Conservation (phyloP, 2,329 filamentous ascomycete species). For the Colletotrichum chrysophilum region DNA sequence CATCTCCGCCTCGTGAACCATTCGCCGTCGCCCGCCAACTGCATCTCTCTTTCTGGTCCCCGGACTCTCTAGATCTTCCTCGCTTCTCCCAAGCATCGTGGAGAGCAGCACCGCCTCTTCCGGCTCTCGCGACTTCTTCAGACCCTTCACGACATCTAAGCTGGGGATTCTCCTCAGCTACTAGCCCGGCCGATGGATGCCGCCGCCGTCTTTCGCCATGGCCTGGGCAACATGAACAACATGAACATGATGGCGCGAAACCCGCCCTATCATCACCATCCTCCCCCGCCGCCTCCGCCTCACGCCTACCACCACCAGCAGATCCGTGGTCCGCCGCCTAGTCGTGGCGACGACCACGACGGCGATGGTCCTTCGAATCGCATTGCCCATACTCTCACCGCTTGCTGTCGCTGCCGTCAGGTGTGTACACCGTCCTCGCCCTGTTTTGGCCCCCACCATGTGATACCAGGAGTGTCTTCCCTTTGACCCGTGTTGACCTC, state of each 20-base stretch:
- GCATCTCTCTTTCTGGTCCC: background rate
- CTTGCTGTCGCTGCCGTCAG: constrained; percentile 81
- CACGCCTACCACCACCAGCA: constrained; percentile 32
- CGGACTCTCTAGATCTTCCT: background rate
- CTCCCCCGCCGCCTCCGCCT: constrained; percentile 20
- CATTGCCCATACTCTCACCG: constrained; percentile 80
- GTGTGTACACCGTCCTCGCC: constrained; percentile 49
- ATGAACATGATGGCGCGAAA: constrained; percentile 23
- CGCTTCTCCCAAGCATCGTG: background rate
- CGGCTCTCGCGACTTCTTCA: background rate
- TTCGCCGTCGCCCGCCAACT: background rate
- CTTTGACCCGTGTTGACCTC: constrained; percentile 12
- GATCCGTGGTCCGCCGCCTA: constrained; percentile 31
- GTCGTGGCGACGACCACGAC: constrained; percentile 50
- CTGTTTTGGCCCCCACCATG: background rate
- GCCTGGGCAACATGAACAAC: constrained; percentile 33
- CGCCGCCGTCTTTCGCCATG: constrained; percentile 64
- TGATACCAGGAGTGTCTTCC: background rate
- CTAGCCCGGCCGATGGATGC: constrained; percentile 56
- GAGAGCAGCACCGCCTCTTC: background rate
- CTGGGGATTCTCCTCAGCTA: constrained; percentile 14
- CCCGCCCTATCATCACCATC: constrained; percentile 28
- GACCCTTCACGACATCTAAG: background rate
- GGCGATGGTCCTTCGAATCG: constrained; percentile 60
- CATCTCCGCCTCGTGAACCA: background rate